phyloP scores from a whole-genome alignment of 805 yeast species.

The Ogataea parapolymorpha region DNA sequence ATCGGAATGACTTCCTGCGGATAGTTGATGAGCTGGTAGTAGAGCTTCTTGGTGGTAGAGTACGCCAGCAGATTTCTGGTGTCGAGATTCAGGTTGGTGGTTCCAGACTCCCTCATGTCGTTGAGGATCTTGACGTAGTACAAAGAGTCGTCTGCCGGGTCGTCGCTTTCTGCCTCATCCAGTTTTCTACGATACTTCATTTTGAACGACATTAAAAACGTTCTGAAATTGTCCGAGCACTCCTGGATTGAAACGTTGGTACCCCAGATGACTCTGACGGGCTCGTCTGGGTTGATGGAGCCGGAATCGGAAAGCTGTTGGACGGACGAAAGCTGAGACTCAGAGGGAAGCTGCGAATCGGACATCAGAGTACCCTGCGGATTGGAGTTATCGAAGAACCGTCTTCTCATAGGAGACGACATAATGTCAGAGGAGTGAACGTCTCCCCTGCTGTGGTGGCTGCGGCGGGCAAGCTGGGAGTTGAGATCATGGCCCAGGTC shows the following conservation, averaged over 20 bases:
- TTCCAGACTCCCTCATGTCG: slow-evolving; percentile 72
- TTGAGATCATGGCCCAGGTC: slow-evolving; percentile 36
- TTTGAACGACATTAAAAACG: slow-evolving; percentile 81
- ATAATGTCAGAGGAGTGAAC: slow-evolving; percentile 62
- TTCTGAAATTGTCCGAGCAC: slow-evolving; percentile 73
- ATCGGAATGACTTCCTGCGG: slow-evolving; percentile 97
- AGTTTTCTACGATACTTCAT: slow-evolving; percentile 61
- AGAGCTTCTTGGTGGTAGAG: slow-evolving; percentile 72
- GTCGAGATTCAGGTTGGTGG: slow-evolving; percentile 82
- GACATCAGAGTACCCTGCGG: slow-evolving; percentile 18
- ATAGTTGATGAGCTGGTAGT: slow-evolving; percentile 81
- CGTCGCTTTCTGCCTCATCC: slow-evolving; percentile 39
- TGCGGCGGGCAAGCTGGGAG: slow-evolving; percentile 34
- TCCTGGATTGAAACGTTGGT: slow-evolving; percentile 93
- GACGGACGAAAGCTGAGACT: slow-evolving; percentile 21
- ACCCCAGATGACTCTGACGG: slow-evolving; percentile 95
- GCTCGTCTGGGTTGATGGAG: slow-evolving; percentile 53
- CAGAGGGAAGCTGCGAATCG: slow-evolving; percentile 23
- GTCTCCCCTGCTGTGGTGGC: slow-evolving; percentile 68
- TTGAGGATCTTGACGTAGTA: slow-evolving; percentile 72
- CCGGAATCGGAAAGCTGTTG: slow-evolving; percentile 25
- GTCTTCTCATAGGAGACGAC: slow-evolving; percentile 66
- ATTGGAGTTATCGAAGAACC: slow-evolving; percentile 50
- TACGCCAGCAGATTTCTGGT: slow-evolving; percentile 74
- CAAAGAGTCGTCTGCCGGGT: slow-evolving; percentile 62